A percentile compares a stretch with the other conserved stretches of the same genome.
Conservation (phyloP, 208 protist genomes). For the Phytomonas francai region DNA sequence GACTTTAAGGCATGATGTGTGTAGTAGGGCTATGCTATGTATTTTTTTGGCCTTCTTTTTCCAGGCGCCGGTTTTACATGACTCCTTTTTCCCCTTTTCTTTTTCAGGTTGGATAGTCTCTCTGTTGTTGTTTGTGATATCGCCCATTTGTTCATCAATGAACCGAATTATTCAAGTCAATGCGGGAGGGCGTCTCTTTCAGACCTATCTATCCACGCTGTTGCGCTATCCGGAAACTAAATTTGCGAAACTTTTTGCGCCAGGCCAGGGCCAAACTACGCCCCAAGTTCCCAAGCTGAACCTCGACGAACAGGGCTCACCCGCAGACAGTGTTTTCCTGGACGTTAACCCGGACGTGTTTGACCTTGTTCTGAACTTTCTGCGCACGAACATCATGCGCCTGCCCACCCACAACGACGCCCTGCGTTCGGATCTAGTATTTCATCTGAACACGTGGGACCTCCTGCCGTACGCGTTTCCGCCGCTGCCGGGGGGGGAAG, state of each 20-base stretch:
- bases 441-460: conserved; percentile 55
- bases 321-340: conserved; percentile 60
- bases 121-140: neutral
- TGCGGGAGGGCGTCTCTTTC: conserved; percentile 57
- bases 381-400: conserved; percentile 48
- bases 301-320: too few relatives aligned
- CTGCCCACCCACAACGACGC: conserved; percentile 58
- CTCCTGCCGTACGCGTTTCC: conserved; percentile 70
- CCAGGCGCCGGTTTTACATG: too few relatives aligned
- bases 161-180: conserved; percentile 47
- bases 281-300: conserved; percentile 1
- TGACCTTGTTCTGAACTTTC: conserved; percentile 59
- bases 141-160: conserved; percentile 21
- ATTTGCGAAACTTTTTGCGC: conserved; percentile 55
- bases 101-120: too few relatives aligned
- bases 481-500: conserved; percentile 1
- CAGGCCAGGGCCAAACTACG: conserved; percentile 6
- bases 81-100: too few relatives aligned
- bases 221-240: conserved; percentile 49
- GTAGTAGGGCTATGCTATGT: too few relatives aligned
- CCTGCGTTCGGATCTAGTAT: conserved; percentile 59
- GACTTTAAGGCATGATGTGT: too few relatives aligned
- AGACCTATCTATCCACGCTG: conserved; percentile 61
- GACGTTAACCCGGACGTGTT: conserved; percentile 78
- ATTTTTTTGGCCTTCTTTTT: too few relatives aligned